Evolutionary conservation across 2,329 filamentous ascomycete species (phyloP).

Genomic region (Aspergillus quadricinctus): DNA sequence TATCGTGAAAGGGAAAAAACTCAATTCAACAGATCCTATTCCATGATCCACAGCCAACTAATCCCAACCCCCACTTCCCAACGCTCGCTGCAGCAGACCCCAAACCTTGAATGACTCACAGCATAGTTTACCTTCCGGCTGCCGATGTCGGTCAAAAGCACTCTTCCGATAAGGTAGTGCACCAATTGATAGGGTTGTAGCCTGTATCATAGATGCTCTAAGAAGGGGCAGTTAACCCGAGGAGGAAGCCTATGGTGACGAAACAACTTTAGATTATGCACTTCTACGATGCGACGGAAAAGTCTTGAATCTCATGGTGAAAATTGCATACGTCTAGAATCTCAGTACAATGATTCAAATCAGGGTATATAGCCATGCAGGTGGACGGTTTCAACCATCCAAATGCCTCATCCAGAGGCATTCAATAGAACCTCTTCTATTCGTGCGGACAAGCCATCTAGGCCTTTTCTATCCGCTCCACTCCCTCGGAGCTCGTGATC

Average conservation of each 20-base stretch:
- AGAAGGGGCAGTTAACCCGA: too few species aligned
- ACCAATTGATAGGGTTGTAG: too few species aligned
- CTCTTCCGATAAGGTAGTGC: too few species aligned
- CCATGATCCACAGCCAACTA: not conserved
- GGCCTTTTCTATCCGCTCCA: not conserved
- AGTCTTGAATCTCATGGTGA: too few species aligned
- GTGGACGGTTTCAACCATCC: not conserved
- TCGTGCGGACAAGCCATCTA: not conserved
- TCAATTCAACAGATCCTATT: not conserved
- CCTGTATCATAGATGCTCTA: too few species aligned
- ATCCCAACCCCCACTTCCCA: not conserved
- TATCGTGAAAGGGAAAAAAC: not conserved
- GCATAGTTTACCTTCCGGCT: not conserved
- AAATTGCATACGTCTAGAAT: not conserved
- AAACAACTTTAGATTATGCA: not conserved
- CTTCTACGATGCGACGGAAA: not conserved
- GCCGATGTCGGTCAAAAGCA: not conserved
- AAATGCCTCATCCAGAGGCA: not conserved
- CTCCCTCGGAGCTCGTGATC: constrained; percentile 13
- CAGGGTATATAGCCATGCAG: not conserved
- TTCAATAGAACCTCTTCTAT: not conserved
- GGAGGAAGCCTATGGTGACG: too few species aligned
- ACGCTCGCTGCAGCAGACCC: not conserved
- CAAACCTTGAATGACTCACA: not conserved
- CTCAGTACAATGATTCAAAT: not conserved